Evolutionary conservation across 306 rosid genomes (phyloP).

Genomic region (Elaeagnus macrophylla): DNA sequence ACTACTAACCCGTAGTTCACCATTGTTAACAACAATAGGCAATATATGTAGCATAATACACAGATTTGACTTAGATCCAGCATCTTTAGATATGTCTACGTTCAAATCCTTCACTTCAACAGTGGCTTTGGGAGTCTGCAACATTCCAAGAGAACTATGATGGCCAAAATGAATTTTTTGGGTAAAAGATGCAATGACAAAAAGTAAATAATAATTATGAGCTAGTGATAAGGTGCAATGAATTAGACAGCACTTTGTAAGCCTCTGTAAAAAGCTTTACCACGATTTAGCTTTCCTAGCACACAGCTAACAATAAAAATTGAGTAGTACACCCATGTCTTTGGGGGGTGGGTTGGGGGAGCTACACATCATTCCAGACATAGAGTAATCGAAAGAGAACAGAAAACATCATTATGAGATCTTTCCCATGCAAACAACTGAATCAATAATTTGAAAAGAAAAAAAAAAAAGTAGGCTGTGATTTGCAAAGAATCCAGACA

Average conservation of each 20-base stretch:
- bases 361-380: not conserved
- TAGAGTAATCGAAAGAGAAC: not conserved
- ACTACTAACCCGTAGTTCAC: constrained; percentile 59
- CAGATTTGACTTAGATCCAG: constrained; percentile 58
- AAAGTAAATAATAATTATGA: not conserved
- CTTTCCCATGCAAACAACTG: not conserved
- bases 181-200: constrained; percentile 4
- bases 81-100: constrained; percentile 75
- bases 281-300: not conserved
- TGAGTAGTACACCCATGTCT: not conserved
- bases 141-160: constrained; percentile 26
- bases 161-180: constrained; percentile 9
- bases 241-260: not conserved
- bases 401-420: not conserved
- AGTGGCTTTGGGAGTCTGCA: constrained; percentile 75
- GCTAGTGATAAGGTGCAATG: not conserved
- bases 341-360: too few relatives aligned
- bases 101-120: constrained; percentile 80
- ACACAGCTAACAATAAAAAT: not conserved
- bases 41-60: constrained; percentile 63
- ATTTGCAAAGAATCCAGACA: not conserved
- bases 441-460: not conserved
- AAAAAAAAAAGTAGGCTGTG: not conserved
- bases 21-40: constrained; percentile 63
- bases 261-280: not conserved